Conservation (phyloP, 352 stramenopile genomes). For the Phytophthora vignae region DNA sequence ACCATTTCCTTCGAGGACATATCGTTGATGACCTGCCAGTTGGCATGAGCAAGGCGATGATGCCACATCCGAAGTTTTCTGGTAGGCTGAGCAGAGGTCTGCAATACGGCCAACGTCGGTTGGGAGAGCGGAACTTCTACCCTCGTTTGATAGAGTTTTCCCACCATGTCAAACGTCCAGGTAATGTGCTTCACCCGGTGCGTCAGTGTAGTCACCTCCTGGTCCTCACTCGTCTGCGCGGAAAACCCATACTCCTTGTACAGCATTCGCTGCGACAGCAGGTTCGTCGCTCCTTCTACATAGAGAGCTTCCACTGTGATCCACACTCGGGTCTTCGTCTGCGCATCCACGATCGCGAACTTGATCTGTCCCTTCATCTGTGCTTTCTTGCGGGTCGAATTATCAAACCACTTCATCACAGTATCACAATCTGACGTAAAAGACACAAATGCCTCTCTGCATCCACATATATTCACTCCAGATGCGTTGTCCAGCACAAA, state of each 20-base stretch:
- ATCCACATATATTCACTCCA: conserved; percentile 20
- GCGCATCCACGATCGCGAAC: background rate
- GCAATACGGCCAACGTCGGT: background rate
- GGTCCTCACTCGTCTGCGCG: background rate
- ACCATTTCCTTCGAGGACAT: background rate
- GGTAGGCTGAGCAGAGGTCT: background rate
- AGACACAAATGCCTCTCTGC: conserved; percentile 8
- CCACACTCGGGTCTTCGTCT: background rate
- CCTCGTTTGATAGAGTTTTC: background rate
- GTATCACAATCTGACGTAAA: conserved; percentile 11
- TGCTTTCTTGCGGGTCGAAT: background rate
- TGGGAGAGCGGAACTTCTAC: background rate
- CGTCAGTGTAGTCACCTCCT: background rate
- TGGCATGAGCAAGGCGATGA: background rate
- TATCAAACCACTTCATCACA: conserved; percentile 15
- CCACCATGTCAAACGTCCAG: background rate
- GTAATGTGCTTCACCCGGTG: background rate
- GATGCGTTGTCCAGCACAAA: conserved; percentile 19
- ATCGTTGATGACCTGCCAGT: background rate
- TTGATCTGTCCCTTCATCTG: background rate
- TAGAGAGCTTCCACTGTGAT: background rate
- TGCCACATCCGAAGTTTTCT: background rate
- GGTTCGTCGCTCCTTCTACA: background rate
- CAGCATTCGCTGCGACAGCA: background rate
- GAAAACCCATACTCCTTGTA: background rate